phyloP scores from a whole-genome alignment of 768 basidiomycete genomes.

The Basidioascus undulatus region DNA sequence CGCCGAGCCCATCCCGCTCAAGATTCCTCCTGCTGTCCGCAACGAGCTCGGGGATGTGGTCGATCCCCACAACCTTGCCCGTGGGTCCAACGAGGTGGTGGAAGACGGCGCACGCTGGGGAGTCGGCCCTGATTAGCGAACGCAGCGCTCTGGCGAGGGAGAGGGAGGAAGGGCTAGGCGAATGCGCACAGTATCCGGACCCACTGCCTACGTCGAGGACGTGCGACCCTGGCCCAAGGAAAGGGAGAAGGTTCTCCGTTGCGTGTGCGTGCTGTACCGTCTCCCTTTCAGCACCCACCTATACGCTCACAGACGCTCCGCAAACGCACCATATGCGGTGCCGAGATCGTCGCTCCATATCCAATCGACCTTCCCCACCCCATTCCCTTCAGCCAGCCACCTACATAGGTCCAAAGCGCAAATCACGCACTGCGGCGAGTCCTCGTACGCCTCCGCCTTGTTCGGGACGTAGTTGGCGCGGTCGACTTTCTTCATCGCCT shows the following conservation, averaged over 20 bases:
- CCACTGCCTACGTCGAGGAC: too few relatives aligned
- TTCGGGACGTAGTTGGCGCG: constrained; percentile 39
- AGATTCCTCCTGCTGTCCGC: constrained; percentile 28
- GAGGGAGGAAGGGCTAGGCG: too few relatives aligned
- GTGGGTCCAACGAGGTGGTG: constrained; percentile 4
- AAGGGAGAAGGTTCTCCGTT: constrained; percentile 45
- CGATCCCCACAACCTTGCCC: constrained; percentile 49
- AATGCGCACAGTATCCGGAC: too few relatives aligned
- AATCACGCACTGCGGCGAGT: constrained; percentile 39
- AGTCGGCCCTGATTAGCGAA: too few relatives aligned
- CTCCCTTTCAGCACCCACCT: neutral
- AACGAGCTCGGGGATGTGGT: constrained; percentile 62
- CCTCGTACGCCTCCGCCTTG: constrained; percentile 36
- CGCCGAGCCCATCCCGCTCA: constrained; percentile 34
- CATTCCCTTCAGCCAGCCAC: neutral
- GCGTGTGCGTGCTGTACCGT: constrained; percentile 55
- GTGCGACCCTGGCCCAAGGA: constrained; percentile 39
- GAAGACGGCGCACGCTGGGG: too few relatives aligned
- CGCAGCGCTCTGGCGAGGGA: too few relatives aligned
- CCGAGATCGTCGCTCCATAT: constrained; percentile 75
- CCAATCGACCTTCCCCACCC: constrained; percentile 11
- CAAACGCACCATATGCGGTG: constrained; percentile 85
- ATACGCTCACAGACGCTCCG: too few relatives aligned
- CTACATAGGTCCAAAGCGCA: neutral
- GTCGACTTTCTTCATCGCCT: constrained; percentile 51